phyloP scores from a whole-genome alignment of 495 filamentous ascomycete species.

The Talaromyces nanjingensis region DNA sequence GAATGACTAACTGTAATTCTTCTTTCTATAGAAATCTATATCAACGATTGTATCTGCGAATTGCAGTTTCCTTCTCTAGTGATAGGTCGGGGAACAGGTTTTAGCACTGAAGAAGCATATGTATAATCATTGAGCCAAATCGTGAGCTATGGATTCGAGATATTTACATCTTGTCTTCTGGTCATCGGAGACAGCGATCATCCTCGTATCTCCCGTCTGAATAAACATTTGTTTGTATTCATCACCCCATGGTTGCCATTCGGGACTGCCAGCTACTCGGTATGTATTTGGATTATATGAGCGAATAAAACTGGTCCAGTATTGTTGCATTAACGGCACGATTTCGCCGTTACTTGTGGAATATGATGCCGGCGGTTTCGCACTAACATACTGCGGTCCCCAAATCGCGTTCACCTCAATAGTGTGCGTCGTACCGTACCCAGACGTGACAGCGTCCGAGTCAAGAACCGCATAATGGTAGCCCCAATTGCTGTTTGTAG shows the following conservation, averaged over 20 bases:
- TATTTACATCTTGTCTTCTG: not conserved
- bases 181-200: not conserved
- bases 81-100: too few relatives aligned
- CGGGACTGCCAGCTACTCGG: not conserved
- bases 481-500: conserved; percentile 34
- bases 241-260: not conserved
- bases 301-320: not conserved
- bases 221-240: not conserved
- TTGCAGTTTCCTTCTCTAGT: too few relatives aligned
- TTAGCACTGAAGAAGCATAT: too few relatives aligned
- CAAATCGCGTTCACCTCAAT: conserved; percentile 57
- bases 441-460: conserved; percentile 32
- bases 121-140: too few relatives aligned
- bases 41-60: too few relatives aligned
- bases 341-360: not conserved
- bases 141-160: too few relatives aligned
- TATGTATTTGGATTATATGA: not conserved
- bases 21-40: too few relatives aligned
- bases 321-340: not conserved
- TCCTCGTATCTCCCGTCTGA: not conserved
- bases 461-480: conserved; percentile 61
- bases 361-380: not conserved
- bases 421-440: conserved; percentile 57
- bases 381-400: conserved; percentile 12
- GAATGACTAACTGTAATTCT: too few relatives aligned